Base-by-base conservation (phyloP, 108 stramenopile genomes). In the Nitzschia putrida region DNA sequence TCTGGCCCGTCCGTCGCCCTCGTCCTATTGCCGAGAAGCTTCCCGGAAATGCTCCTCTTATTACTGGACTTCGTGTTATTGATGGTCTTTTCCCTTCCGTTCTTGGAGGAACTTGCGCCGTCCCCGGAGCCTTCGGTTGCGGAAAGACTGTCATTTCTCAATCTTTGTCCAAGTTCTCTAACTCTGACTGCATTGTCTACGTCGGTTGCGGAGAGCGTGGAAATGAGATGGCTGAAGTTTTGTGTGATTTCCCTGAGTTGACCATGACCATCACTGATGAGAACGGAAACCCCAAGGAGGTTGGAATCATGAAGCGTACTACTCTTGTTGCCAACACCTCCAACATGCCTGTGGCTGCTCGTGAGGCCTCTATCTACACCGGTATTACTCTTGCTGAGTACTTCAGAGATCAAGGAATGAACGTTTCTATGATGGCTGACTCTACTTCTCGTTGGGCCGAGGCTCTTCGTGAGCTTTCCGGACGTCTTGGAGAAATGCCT, bases 291-390 rank as follows among this genome's bases (percentile, higher is more conserved):
- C 87, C 89, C 43, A 91, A 90, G 74, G 96, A 98, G 80, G 98
- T 98, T 58, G 97, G 96, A 57, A 98, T 99, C 89, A 99, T 99
- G 99, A 94, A 98, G 87, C 97, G 99, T 64, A 99, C 99, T n/a
- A 92, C 95, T 39, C 88, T 99, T 51, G 98, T 99, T 68, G 99
- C 99, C 72, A 99, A 99, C 85, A 99, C 99, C 26, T 98, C 98
- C 65, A 99, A 99, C 96, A 99, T 99, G 99, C 99, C 99, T 63
- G 99, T 99, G 77, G 99, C 99, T 57, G 99, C 99, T 34, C 97
- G 99, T 76, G 99, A 99, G 90, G 99, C 99, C 9, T 97, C 95
- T 59, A 99, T 99, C 80, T 99, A 99, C 91, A 99, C 99, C 20
- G 98, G 98, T 66, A 97, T 97, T 64, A 97, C 97, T 40, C 83